Base-by-base conservation (phyloP, 768 basidiomycete species). In the Boletus pseudopeckii region DNA sequence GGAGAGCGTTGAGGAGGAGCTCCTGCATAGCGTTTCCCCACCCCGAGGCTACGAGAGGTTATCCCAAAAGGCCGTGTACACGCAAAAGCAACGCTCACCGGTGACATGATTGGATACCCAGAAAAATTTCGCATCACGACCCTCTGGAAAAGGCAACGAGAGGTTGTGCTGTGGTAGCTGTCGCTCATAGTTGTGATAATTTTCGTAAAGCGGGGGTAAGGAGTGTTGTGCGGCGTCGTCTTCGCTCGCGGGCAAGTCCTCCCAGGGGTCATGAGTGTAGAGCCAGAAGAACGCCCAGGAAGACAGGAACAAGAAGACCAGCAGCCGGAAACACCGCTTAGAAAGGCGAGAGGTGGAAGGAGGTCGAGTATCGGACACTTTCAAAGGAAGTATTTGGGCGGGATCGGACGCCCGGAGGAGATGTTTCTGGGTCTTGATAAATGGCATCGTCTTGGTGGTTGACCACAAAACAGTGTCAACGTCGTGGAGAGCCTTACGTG, bases 11-110 rank as follows among this genome's bases (percentile, higher is more conserved):
- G 44, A 84, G 59, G 4, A 85, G 48, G 53, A 82, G 74, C 53
- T 84, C 83, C 54, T 86, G 81, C 73, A 85, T 71, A 9, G 67
- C 74, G 50, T 86, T 86, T 3, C 83, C 84, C 81, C 81, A 85
- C 4, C 84, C 85, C 40, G 76, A 73, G 9, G 62, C 81, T 81
- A 43, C 14, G 9, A 53, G 11, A 15, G n/a, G 33, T 53, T 6
- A 61, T 15, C 4, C 18, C 4, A 5, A 7, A 7, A 24, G n/a
- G 22, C 1, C 26, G 32, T 1, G 28, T 1, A 13, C 5, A 4
- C 24, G n/a, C 3, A 10, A 22, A 38, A 13, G 3, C 4, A 11
- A 18, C 8, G 59, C 74, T 58, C 44, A 75, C 79, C 63, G 5
- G 63, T 65, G 15, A 72, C 76, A 58, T 83, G 80, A 44, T 80